Evolutionary conservation across 768 basidiomycete species (phyloP).

Genomic region (Chalciporus chontae): DNA sequence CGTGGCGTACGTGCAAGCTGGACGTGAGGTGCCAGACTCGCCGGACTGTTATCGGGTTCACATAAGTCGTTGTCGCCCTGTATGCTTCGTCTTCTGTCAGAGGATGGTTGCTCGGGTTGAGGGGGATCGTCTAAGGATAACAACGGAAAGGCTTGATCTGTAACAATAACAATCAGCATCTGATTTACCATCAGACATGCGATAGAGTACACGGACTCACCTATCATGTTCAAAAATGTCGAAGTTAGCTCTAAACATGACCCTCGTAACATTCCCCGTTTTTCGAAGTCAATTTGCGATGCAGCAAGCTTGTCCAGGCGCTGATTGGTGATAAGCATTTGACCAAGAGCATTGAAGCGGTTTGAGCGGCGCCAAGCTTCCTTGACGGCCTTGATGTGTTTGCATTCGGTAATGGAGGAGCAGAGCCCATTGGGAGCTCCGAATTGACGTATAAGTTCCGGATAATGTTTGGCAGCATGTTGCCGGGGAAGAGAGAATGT

Average conservation of each 20-base stretch:
- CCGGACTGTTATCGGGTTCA: too few species aligned
- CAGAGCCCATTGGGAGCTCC: constrained; percentile 19
- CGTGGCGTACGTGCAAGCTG: too few species aligned
- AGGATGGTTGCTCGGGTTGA: too few species aligned
- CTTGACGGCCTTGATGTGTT: constrained; percentile 35
- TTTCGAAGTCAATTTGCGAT: constrained; percentile 15
- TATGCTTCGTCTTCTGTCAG: too few species aligned
- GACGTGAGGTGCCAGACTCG: too few species aligned
- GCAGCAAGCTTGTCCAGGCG: constrained; percentile 27
- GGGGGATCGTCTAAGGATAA: too few species aligned
- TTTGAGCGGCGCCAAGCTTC: constrained; percentile 31
- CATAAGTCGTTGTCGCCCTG: too few species aligned
- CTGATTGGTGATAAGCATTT: constrained; percentile 20
- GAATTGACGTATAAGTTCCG: constrained; percentile 19
- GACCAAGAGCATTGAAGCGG: background rate
- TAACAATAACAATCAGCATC: too few species aligned
- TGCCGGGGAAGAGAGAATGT: constrained; percentile 29
- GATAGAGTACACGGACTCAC: too few species aligned
- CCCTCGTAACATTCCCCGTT: constrained; percentile 19
- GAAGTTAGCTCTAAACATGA: background rate
- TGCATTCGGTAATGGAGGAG: constrained; percentile 17
- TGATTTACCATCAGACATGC: too few species aligned
- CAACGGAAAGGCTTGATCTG: too few species aligned
- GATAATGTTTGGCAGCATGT: constrained; percentile 31
- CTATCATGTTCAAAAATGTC: too few species aligned